These are phyloP conservation scores for Balakata baccata DNA, from an alignment of 345 rosid genomes.

Conservation along the genomic window DNA sequence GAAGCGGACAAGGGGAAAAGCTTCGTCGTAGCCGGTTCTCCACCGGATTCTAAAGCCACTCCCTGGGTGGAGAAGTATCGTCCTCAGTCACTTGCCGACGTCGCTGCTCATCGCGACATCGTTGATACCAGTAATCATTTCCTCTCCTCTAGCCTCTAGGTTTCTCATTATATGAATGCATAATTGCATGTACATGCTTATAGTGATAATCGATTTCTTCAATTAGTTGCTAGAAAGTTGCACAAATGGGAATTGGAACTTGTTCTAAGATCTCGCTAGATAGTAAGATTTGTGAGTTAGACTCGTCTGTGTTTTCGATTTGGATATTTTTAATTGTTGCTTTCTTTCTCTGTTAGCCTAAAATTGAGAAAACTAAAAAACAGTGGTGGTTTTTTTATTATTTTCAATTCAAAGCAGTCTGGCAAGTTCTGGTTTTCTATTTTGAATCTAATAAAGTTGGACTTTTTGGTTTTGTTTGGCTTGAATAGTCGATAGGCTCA, in stretches of 20 bases:
- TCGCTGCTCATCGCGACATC: constrained; percentile 97
- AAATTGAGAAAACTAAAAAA: neutral
- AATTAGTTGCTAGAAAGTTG: neutral
- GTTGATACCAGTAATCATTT: constrained; percentile 73
- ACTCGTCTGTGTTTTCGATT: too few species aligned
- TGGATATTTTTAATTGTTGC: too few species aligned
- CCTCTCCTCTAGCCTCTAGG: neutral
- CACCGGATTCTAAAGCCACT: constrained; percentile 48
- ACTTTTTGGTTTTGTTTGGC: constrained; percentile 7
- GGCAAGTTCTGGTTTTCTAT: neutral
- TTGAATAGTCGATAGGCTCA: constrained; percentile 79
- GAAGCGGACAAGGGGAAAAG: constrained; percentile 50
- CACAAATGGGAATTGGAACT: neutral
- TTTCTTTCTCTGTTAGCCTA: neutral
- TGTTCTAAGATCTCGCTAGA: neutral
- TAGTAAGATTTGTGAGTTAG: neutral
- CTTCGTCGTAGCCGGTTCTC: constrained; percentile 36
- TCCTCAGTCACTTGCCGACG: constrained; percentile 89
- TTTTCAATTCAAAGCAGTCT: too few species aligned
- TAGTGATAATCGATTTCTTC: neutral
- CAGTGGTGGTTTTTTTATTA: neutral
- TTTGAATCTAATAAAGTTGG: neutral
- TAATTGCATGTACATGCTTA: too few species aligned
- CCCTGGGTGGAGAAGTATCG: constrained; percentile 99
- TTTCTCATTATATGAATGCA: neutral